Percentiles rank a stretch among this genome's conserved stretches.
Evolutionary conservation across 2,329 filamentous ascomycete genomes (phyloP).

Genomic region (Trichoderma polysporum): DNA sequence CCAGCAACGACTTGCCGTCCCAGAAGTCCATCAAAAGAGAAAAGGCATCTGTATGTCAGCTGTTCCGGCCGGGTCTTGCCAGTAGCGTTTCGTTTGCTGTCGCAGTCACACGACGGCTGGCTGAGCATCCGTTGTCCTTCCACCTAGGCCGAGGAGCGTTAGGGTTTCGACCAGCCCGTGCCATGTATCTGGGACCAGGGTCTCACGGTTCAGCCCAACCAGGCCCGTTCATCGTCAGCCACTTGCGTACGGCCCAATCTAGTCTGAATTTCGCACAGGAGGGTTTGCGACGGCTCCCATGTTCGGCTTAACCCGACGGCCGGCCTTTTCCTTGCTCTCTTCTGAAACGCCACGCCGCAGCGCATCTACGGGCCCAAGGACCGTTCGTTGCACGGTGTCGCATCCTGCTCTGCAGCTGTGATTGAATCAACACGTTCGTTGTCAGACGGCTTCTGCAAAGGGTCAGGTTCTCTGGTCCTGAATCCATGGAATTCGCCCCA

Average conservation of each 20-base stretch:
- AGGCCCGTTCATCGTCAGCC: conserved; percentile 11
- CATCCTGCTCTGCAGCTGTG: neutral
- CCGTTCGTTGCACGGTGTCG: neutral
- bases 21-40: neutral
- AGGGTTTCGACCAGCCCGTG: conserved; percentile 13
- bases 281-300: neutral
- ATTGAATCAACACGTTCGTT: neutral
- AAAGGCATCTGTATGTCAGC: conserved; percentile 14
- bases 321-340: neutral
- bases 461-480: neutral
- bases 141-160: neutral
- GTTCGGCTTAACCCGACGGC: neutral
- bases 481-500: neutral
- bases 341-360: neutral
- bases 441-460: neutral
- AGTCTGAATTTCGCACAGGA: neutral
- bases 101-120: conserved; percentile 19
- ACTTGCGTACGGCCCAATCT: conserved; percentile 13
- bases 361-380: neutral
- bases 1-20: neutral
- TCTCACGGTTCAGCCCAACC: conserved; percentile 19
- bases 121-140: conserved; percentile 15
- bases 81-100: neutral
- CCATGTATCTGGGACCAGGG: conserved; percentile 19
- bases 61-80: conserved; percentile 8